phyloP scores from a whole-genome alignment of 2,329 filamentous ascomycete genomes.

The Purpureocillium takamizusanense region DNA sequence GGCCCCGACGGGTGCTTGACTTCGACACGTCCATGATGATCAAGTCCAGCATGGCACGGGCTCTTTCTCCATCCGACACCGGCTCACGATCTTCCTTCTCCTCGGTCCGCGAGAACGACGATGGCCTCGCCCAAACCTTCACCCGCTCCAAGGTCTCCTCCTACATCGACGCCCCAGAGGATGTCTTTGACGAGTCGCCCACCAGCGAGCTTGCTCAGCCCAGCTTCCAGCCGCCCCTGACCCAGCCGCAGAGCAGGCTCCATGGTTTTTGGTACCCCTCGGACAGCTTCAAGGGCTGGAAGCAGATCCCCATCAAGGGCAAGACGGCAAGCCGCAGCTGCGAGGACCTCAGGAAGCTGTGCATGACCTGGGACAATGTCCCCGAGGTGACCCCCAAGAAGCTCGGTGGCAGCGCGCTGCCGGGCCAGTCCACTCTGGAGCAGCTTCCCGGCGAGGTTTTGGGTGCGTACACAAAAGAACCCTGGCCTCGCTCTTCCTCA shows the following conservation, averaged over 20 bases:
- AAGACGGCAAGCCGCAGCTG: slow-evolving; percentile 52
- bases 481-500: no score
- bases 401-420: slow-evolving; percentile 17
- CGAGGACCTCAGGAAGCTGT: slow-evolving; percentile 47
- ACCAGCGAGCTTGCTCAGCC: slow-evolving; percentile 31
- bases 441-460: slow-evolving; percentile 61
- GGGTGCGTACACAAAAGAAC: slow-evolving; percentile 37
- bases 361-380: slow-evolving; percentile 43
- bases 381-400: slow-evolving; percentile 22
- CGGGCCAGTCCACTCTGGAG: slow-evolving; percentile 53
- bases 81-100: slow-evolving; percentile 49
- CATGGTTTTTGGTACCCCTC: slow-evolving; percentile 51
- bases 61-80: slow-evolving; percentile 27
- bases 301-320: slow-evolving; percentile 50
- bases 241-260: slow-evolving; percentile 45
- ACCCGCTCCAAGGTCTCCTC: slow-evolving; percentile 54
- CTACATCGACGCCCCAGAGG: slow-evolving; percentile 40
- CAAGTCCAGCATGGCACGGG: slow-evolving; percentile 27
- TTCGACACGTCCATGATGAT: slow-evolving; percentile 24
- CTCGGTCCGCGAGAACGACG: slow-evolving; percentile 51
- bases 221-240: slow-evolving; percentile 42
- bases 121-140: slow-evolving; percentile 52
- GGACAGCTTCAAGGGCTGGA: slow-evolving; percentile 53
- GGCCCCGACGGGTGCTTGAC: slow-evolving; percentile 18
- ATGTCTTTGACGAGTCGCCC: slow-evolving; percentile 42